Percentiles rank a stretch among this genome's conserved stretches.
These are phyloP conservation scores for Verticillium dahliae DNA, from an alignment of 2,329 filamentous ascomycete genomes.

Conservation along the genomic window DNA sequence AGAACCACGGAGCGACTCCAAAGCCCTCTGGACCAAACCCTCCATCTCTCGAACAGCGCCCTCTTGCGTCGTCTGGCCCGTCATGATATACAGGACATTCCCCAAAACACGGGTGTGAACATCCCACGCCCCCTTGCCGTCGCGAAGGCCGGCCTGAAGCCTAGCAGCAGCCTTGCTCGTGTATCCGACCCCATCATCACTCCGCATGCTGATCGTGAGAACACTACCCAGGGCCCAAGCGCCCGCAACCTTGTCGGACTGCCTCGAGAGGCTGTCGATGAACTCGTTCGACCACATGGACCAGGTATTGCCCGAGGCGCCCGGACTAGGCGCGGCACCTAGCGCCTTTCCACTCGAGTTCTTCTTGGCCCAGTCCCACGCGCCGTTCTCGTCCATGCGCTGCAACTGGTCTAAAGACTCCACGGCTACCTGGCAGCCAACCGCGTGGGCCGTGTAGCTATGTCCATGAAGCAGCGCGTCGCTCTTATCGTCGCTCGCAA, in stretches of 20 bases:
- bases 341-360: slow-evolving; percentile 14
- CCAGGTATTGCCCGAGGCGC: slow-evolving; percentile 40
- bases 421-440: slow-evolving; percentile 75
- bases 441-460: slow-evolving; percentile 78
- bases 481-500: slow-evolving; percentile 65
- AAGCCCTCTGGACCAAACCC: slow-evolving; percentile 22
- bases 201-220: slow-evolving; percentile 54
- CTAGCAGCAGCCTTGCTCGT: slow-evolving; percentile 38
- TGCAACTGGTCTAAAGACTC: slow-evolving; percentile 56
- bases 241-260: slow-evolving; percentile 48
- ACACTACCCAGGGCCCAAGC: slow-evolving; percentile 72
- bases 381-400: slow-evolving; percentile 45
- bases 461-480: slow-evolving; percentile 79
- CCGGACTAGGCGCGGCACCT: not conserved
- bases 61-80: slow-evolving; percentile 36
- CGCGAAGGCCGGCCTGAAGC: slow-evolving; percentile 29
- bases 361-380: slow-evolving; percentile 49
- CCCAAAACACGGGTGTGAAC: slow-evolving; percentile 49
- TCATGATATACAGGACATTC: slow-evolving; percentile 54
- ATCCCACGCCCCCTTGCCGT: slow-evolving; percentile 31
- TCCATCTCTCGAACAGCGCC: slow-evolving; percentile 24
- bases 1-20: not conserved
- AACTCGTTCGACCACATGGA: slow-evolving; percentile 64
- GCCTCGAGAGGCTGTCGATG: slow-evolving; percentile 49
- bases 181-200: slow-evolving; percentile 35